phyloP scores from a whole-genome alignment of 2,329 filamentous ascomycete genomes.

The Sclerotinia minor region DNA sequence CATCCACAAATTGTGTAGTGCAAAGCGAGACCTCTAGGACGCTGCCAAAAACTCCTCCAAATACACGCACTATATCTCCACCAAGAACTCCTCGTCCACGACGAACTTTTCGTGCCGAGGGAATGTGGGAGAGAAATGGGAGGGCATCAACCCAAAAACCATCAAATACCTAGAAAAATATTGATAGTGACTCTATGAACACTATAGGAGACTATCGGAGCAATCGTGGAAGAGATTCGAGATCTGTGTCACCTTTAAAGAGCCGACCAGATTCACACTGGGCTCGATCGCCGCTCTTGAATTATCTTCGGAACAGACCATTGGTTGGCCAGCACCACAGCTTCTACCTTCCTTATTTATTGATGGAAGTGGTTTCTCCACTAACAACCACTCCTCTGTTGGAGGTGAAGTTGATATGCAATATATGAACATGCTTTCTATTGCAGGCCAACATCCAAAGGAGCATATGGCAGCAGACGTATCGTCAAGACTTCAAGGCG shows the following conservation, averaged over 20 bases:
- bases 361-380: rapidly evolving
- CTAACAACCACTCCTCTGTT: rapidly evolving
- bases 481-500: rapidly evolving
- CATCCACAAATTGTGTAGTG: rapidly evolving
- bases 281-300: background rate
- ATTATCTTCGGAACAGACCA: too few species aligned
- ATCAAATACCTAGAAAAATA: background rate
- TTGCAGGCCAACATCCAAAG: background rate
- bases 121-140: background rate
- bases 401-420: too few species aligned
- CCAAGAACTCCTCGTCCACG: background rate
- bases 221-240: rapidly evolving
- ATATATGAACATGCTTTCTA: background rate
- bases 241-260: background rate
- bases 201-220: rapidly evolving
- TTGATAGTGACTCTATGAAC: rapidly evolving
- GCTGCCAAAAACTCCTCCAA: background rate
- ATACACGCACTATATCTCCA: background rate
- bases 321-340: too few species aligned
- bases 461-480: background rate
- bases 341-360: too few species aligned
- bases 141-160: background rate
- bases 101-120: background rate
- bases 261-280: background rate
- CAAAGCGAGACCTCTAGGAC: too few species aligned